Percentiles rank a stretch among this genome's conserved stretches.
phyloP scores from a whole-genome alignment of 73 alveolate genomes.

The Uronychia binucleata region DNA sequence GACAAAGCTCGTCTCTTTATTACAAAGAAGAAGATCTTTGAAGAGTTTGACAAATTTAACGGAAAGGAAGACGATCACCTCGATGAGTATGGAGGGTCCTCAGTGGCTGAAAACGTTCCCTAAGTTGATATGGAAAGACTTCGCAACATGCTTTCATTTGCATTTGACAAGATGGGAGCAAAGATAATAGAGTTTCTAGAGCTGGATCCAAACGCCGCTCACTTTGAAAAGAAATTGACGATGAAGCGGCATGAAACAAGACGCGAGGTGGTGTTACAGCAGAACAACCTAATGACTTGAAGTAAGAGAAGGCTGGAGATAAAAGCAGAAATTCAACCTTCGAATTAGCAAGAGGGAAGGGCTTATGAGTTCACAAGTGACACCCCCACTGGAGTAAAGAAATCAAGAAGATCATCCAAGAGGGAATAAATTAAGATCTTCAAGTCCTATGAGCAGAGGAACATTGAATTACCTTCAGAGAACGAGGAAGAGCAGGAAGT shows the following conservation, averaged over 20 bases:
- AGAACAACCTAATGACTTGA: neutral
- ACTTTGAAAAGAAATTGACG: neutral
- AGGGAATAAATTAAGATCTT: too few relatives aligned
- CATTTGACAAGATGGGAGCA: neutral
- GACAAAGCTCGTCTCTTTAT: constrained; percentile 22
- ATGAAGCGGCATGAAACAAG: neutral
- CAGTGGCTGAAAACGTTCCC: neutral
- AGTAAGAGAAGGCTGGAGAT: neutral
- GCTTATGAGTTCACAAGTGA: neutral
- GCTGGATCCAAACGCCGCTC: too few relatives aligned
- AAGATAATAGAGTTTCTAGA: neutral
- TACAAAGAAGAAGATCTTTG: constrained; percentile 9
- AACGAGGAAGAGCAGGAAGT: too few relatives aligned
- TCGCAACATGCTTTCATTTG: too few relatives aligned
- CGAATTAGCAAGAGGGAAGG: neutral
- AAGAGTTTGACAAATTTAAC: neutral
- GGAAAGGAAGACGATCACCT: neutral
- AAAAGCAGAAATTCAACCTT: neutral
- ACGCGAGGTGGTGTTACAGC: neutral
- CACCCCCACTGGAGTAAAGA: too few relatives aligned
- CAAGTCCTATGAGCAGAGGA: too few relatives aligned
- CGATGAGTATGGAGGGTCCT: too few relatives aligned
- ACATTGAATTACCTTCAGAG: too few relatives aligned
- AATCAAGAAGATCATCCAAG: too few relatives aligned
- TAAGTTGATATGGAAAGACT: neutral